phyloP scores from a whole-genome alignment of 805 yeast genomes.

The Torulaspora maleeae region DNA sequence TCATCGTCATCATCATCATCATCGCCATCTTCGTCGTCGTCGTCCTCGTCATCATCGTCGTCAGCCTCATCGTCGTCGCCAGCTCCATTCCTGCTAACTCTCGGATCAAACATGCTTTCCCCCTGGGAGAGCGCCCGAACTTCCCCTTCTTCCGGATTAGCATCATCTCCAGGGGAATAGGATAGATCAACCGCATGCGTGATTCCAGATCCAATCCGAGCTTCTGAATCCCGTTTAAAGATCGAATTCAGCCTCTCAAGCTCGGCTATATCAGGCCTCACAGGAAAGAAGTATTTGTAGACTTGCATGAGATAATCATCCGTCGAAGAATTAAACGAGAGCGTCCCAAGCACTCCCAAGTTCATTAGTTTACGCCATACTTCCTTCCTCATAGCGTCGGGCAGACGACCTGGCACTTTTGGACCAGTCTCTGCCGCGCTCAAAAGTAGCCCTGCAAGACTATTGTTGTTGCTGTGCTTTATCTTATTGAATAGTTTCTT shows the following conservation, averaged over 20 bases:
- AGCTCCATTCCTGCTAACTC: background rate
- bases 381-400: conserved; percentile 25
- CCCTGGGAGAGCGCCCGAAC: background rate
- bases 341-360: conserved; percentile 33
- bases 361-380: conserved; percentile 33
- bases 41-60: conserved; percentile 7
- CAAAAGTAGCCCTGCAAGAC: conserved; percentile 3
- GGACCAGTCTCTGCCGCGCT: conserved; percentile 1
- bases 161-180: background rate
- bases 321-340: conserved; percentile 28
- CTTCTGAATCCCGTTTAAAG: background rate
- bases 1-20: conserved; percentile 14
- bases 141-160: conserved; percentile 1
- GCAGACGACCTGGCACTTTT: conserved; percentile 12
- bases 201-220: background rate
- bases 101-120: background rate
- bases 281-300: conserved; percentile 32
- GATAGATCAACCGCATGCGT: background rate
- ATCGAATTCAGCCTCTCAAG: background rate
- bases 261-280: conserved; percentile 1
- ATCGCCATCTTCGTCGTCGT: conserved; percentile 8
- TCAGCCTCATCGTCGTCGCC: conserved; percentile 3
- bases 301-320: conserved; percentile 33
- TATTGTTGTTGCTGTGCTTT: conserved; percentile 11
- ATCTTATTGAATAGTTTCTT: conserved; percentile 27